Evolutionary conservation across 1,284 basidiomycete genomes (phyloP).

Genomic region (Ceraceosorus bombacis): DNA sequence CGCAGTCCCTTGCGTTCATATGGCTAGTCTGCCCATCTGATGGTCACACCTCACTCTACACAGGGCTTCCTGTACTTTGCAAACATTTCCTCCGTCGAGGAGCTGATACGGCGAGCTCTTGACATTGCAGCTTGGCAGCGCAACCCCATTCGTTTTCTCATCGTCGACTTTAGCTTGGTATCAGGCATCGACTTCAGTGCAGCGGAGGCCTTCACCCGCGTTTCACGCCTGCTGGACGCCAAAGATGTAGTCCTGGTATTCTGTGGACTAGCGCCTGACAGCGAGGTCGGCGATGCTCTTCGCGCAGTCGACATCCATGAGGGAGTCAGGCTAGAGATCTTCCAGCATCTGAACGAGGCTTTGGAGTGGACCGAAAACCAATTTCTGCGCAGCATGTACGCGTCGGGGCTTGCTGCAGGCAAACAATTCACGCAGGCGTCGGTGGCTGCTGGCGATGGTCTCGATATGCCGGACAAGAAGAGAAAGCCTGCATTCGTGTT

Average conservation of each 20-base stretch:
- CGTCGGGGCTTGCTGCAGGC: constrained; percentile 41
- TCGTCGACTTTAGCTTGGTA: constrained; percentile 62
- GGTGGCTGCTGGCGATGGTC: constrained; percentile 52
- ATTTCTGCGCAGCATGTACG: constrained; percentile 50
- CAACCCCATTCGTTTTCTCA: constrained; percentile 71
- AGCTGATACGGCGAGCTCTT: constrained; percentile 63
- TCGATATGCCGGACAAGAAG: constrained; percentile 41
- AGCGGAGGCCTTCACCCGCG: constrained; percentile 86
- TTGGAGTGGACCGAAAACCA: constrained; percentile 67
- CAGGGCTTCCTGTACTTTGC: constrained; percentile 91
- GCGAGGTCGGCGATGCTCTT: constrained; percentile 39
- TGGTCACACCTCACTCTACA: constrained; percentile 40
- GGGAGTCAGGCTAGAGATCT: constrained; percentile 58
- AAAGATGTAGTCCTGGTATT: constrained; percentile 77
- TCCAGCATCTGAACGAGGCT: constrained; percentile 76
- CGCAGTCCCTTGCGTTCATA: too few species aligned
- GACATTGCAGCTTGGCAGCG: constrained; percentile 66
- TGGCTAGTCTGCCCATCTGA: too few species aligned
- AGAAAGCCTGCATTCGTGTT: constrained; percentile 44
- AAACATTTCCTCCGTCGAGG: constrained; percentile 80
- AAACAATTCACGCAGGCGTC: constrained; percentile 45
- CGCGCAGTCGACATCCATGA: constrained; percentile 63
- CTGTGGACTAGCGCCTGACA: constrained; percentile 60
- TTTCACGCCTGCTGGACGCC: constrained; percentile 71
- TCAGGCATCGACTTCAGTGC: constrained; percentile 88